These are phyloP conservation scores for Eremothecium gossypii DNA, from an alignment of 1,139 yeast genomes.

Conservation along the genomic window DNA sequence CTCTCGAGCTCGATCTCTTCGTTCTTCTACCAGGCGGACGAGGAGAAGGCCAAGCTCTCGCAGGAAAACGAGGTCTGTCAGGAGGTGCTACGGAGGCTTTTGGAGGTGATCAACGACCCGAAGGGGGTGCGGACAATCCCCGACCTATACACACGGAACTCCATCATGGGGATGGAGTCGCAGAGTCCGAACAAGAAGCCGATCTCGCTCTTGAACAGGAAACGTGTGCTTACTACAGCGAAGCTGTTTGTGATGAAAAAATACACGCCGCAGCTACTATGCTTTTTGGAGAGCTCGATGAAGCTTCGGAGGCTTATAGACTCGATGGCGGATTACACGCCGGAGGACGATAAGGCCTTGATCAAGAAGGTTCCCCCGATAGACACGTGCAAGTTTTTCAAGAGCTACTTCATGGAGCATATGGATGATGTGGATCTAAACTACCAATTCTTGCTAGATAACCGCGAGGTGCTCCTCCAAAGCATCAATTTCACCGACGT, in stretches of 20 bases:
- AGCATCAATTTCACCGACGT: constrained; percentile 21
- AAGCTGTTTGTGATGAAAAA: constrained; percentile 25
- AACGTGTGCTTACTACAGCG: constrained; percentile 27
- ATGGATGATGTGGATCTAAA: constrained; percentile 13
- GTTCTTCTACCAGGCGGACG: constrained; percentile 30
- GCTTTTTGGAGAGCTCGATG: constrained; percentile 18
- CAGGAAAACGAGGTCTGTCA: constrained; percentile 26
- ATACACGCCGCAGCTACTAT: constrained; percentile 25
- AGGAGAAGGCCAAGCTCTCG: constrained; percentile 26
- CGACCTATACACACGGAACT: constrained; percentile 33
- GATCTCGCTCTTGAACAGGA: constrained; percentile 28
- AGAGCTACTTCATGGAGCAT: constrained; percentile 3
- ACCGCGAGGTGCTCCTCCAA: constrained; percentile 18
- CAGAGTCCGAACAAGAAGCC: constrained; percentile 28
- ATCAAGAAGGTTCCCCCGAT: constrained; percentile 7
- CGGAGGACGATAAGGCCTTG: constrained; percentile 2
- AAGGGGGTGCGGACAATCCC: constrained; percentile 33
- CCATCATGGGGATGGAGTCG: constrained; percentile 22
- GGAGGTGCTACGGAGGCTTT: constrained; percentile 25
- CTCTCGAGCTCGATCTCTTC: constrained; percentile 31
- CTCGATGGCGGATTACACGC: constrained; percentile 9
- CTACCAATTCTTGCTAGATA: constrained; percentile 18
- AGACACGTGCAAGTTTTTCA: constrained; percentile 7
- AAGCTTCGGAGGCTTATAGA: constrained; percentile 15
- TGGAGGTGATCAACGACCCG: constrained; percentile 29